Evolutionary conservation across 1,139 yeast species (phyloP), one percentile per base, ranked within the genome.

Genomic region (Debaryomyces fabryi): DNA sequence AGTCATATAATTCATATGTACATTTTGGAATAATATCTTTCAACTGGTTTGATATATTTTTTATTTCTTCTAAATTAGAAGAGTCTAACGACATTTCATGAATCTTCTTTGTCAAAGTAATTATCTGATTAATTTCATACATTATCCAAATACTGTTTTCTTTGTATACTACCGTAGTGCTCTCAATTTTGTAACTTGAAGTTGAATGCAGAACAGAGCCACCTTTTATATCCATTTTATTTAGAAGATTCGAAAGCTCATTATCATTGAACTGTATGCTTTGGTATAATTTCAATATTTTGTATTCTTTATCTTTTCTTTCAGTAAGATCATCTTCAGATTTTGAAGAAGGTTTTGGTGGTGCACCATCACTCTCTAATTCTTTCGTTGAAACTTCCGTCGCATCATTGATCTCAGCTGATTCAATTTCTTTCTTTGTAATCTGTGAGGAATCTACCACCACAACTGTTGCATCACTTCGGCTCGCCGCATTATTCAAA

Each of bases 71-170:
- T 15, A 13, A 24, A 13, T 16, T 8, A 20, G 34, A 20, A 13
- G 35, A 6, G 3, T 37, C 36, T 3, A 15, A 18, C 20, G 44
- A 42, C 12, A 33, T 21, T 12, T 36, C 25, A 4, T 42, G n/a
- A 6, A 54, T 43, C 5, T 47, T 36, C 3, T 35, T 37, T 29
- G 50, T 39, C n/a, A 53, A 33, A 6, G 24, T 24, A 1, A 49
- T 23, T 10, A 59, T 45, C 6, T 39, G 44, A 39, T 54, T 50
- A 12, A 51, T 52, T 34, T 48, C 44, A 35, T 51, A 48, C 10
- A 54, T 42, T 20, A 60, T 23, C 63, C 62, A 59, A 2, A 62
- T 50, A 10, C 51, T 53, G 12, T 46, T 27, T 1, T 46, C 44
- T 24, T 51, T 48, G 35, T 52, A 48, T n/a, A 62, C 36, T 7